Evolutionary conservation across 805 yeast species (phyloP).

Genomic region (Debaryomyces tyrocola): DNA sequence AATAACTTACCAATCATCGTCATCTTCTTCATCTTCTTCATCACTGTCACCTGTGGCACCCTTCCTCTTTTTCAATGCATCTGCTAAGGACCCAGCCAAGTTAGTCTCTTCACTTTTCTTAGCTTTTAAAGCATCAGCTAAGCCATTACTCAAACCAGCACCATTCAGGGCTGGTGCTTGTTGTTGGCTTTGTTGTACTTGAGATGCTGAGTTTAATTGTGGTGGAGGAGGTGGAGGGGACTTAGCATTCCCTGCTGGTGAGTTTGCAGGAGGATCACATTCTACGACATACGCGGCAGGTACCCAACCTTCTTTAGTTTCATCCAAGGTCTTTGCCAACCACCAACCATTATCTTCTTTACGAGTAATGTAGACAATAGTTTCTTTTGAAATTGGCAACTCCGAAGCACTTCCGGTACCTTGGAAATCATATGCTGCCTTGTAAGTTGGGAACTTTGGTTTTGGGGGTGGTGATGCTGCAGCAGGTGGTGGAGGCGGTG

Average conservation of each 20-base stretch:
- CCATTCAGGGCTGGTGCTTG: conserved; percentile 10
- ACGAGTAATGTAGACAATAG: conserved; percentile 67
- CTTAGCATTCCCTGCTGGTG: conserved; percentile 18
- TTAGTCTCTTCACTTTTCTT: conserved; percentile 59
- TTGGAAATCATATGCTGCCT: conserved; percentile 84
- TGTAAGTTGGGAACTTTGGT: conserved; percentile 74
- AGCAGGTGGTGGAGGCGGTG: conserved; percentile 31
- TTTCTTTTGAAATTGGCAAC: conserved; percentile 74
- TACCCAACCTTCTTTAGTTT: conserved; percentile 90
- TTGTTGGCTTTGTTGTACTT: conserved; percentile 3
- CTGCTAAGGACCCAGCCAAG: conserved; percentile 85
- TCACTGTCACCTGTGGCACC: conserved; percentile 66
- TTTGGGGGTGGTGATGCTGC: conserved; percentile 55
- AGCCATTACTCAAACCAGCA: conserved; percentile 48
- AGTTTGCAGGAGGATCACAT: conserved; percentile 47
- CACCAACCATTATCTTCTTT: conserved; percentile 94
- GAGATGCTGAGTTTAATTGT: conserved; percentile 15
- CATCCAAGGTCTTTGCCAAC: conserved; percentile 75
- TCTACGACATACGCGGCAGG: conserved; percentile 87
- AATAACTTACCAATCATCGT: conserved; percentile 44
- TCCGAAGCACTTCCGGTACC: conserved; percentile 78
- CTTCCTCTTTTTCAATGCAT: conserved; percentile 74
- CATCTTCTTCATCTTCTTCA: conserved; percentile 70
- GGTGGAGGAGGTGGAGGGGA: conserved; percentile 39
- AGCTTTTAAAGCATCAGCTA: conserved; percentile 68